A percentile compares a stretch with the other conserved stretches of the same genome.
Evolutionary conservation across 2,329 filamentous ascomycete genomes (phyloP).

Genomic region (Fusarium sp.): DNA sequence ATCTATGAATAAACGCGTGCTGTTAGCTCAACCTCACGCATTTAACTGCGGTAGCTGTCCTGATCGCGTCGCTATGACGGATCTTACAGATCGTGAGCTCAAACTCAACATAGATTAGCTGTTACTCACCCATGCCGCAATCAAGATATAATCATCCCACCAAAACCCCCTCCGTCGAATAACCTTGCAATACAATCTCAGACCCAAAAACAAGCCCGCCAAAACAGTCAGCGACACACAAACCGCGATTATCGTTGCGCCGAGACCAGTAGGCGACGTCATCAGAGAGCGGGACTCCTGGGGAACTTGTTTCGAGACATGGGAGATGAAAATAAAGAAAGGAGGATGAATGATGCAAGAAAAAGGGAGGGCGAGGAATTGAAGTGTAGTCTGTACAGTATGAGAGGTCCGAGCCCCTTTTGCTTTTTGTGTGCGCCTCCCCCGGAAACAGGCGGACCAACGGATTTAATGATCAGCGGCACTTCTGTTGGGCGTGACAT

Average conservation of each 20-base stretch:
- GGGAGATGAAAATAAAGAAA: neutral
- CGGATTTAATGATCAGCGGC: neutral
- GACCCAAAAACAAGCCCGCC: neutral
- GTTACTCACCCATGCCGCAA: neutral
- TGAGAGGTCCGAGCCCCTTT: neutral
- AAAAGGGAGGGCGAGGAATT: neutral
- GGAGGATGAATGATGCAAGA: too few relatives aligned
- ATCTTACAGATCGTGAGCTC: rapidly evolving
- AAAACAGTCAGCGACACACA: neutral
- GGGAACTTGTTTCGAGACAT: too few relatives aligned
- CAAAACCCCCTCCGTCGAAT: neutral
- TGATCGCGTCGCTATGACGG: neutral
- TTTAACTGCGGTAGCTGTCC: rapidly evolving
- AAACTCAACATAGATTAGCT: neutral
- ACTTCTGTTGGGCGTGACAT: neutral
- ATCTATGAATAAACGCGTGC: rapidly evolving
- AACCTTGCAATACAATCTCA: neutral
- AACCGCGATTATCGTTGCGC: neutral
- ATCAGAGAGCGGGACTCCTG: neutral
- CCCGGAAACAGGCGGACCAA: neutral
- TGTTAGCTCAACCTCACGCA: rapidly evolving
- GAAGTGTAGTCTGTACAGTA: neutral
- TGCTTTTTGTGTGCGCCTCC: neutral
- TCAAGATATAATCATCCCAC: slow-evolving; percentile 2
- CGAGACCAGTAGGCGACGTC: neutral